Conservation (phyloP, 306 rosid species). For the Cucurbita maxima region DNA sequence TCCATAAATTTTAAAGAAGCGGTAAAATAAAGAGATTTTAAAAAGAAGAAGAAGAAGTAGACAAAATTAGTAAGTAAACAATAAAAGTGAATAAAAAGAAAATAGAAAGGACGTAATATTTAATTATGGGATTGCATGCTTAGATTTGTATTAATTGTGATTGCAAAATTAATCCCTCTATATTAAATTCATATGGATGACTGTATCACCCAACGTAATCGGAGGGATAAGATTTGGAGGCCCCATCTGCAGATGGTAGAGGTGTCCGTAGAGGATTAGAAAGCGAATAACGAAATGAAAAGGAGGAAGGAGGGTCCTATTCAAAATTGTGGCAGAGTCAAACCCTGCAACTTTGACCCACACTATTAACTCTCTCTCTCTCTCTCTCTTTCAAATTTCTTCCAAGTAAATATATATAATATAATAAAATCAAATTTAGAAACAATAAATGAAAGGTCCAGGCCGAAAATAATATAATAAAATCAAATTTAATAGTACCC, state of each 20-base stretch:
- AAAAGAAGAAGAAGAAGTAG: too few relatives aligned
- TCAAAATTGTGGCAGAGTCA: conserved; percentile 47
- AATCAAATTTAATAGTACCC: not conserved
- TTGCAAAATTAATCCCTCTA: not conserved
- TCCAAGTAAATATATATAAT: not conserved
- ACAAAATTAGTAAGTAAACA: not conserved
- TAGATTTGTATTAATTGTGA: not conserved
- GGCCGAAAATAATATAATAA: not conserved
- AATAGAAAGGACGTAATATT: not conserved
- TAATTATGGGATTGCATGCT: conserved; percentile 3
- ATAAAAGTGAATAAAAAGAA: not conserved
- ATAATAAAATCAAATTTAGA: not conserved
- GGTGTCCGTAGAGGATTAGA: not conserved
- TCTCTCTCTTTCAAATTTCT: conserved; percentile 4
- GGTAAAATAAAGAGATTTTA: too few relatives aligned
- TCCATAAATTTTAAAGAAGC: too few relatives aligned
- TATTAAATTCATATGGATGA: not conserved
- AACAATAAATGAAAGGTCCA: not conserved
- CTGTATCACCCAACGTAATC: not conserved
- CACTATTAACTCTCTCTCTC: conserved; percentile 31
- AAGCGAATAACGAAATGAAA: conserved; percentile 7
- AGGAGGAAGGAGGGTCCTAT: conserved; percentile 26
- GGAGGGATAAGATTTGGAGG: not conserved
- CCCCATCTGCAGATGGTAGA: not conserved
- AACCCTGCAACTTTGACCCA: conserved; percentile 69